Evolutionary conservation across 345 rosid species (phyloP), one percentile per base, ranked within the genome.

Genomic region (Turritis glabra): DNA sequence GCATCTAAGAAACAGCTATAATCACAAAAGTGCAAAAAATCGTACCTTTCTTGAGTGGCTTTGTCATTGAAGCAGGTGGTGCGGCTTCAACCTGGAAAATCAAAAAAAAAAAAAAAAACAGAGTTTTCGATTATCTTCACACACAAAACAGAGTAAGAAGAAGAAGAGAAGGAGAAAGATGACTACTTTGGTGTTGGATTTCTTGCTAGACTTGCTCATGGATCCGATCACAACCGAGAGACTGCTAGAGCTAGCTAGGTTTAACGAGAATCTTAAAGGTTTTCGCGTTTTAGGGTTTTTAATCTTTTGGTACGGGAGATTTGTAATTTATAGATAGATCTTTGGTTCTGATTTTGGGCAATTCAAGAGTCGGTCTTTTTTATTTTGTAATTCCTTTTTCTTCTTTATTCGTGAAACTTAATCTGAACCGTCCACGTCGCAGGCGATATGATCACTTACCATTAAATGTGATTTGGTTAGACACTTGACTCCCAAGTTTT

Each of bases 31-130:
- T n/a, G n/a, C n/a, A n/a, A 6, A 25, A 26, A 53, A 54, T 8
- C 6, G 11, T 29, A 55, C 91, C 84, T 81, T 84, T 84, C 82
- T 81, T 81, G 62, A 56, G 71, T 3, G 89, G 73, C 55, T 77
- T 85, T 8, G 76, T 55, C 3, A 68, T 65, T 59, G 77, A 54
- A n/a, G 58, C 76, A 50, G 46, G 66, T 5, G 33, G 55, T 3
- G 68, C 73, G 6, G 82, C 84, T 51, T 84, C 71, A 71, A 82
- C 80, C 37, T 77, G 22, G 10, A 55, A 57, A 83, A 32, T 77
- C 80, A 56, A 17, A 15, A n/a, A n/a, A n/a, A n/a, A n/a, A n/a
- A 70, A 15, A 2, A 47, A 46, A 57, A 55, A 38, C 46, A 44
- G 54, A 19, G 73, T 47, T 55, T 17, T 18, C 2, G 23, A 32